Conservation (phyloP, 257 asterid genomes). For the Lavandula angustifolia region DNA sequence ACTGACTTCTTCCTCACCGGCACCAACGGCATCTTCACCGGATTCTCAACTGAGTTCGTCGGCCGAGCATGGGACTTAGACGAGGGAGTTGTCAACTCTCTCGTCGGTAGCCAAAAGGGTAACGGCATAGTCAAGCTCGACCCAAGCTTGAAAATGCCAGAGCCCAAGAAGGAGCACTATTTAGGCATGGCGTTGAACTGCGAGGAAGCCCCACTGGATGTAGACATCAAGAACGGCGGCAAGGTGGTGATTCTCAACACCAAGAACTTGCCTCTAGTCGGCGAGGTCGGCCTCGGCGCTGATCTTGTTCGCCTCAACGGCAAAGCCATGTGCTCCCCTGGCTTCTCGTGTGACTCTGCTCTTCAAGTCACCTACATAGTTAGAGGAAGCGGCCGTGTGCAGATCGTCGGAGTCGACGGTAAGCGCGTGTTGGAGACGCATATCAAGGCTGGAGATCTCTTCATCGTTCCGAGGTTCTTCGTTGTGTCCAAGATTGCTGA, state of each 20-base stretch:
- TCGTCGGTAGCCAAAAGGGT: conserved; percentile 41
- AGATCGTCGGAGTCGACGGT: conserved; percentile 80
- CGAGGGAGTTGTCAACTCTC: conserved; percentile 38
- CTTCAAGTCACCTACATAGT: conserved; percentile 84
- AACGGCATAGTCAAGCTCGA: conserved; percentile 46
- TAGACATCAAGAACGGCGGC: conserved; percentile 57
- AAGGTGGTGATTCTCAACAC: conserved; percentile 78
- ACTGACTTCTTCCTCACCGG: conserved; percentile 59
- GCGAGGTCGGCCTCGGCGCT: conserved; percentile 77
- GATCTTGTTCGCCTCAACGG: conserved; percentile 80
- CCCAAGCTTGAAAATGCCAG: conserved; percentile 42
- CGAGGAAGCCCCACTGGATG: conserved; percentile 59
- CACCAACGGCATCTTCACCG: conserved; percentile 51
- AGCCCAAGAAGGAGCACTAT: conserved; percentile 56
- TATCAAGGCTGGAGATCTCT: conserved; percentile 65
- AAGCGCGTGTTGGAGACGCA: conserved; percentile 69
- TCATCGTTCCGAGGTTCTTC: conserved; percentile 79
- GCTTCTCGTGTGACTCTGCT: conserved; percentile 89
- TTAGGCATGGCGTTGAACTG: conserved; percentile 55
- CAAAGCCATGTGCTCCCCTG: conserved; percentile 88
- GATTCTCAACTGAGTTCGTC: conserved; percentile 53
- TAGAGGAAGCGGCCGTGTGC: conserved; percentile 80
- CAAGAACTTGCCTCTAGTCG: conserved; percentile 84
- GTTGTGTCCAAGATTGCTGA: conserved; percentile 83
- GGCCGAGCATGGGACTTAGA: conserved; percentile 57